Percentiles rank a stretch among this genome's conserved stretches.
Conservation (phyloP, 2,329 filamentous ascomycete species). For the Colletotrichum sp. region DNA sequence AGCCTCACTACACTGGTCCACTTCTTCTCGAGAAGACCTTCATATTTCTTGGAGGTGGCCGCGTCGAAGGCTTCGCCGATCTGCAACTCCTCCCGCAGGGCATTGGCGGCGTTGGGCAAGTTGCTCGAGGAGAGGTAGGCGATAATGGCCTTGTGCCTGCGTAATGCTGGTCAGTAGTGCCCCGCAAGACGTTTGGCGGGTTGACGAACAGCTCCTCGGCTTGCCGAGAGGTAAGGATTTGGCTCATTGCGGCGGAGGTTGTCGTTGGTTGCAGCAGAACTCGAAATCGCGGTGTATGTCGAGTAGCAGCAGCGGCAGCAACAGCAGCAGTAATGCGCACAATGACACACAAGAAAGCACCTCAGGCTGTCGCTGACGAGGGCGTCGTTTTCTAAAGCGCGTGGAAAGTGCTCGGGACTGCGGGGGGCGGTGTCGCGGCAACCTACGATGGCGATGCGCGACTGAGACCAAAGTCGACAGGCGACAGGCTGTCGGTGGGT, state of each 20-base stretch:
- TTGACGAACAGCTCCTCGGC: constrained; percentile 81
- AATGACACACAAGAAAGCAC: background rate
- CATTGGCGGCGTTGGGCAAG: constrained; percentile 70
- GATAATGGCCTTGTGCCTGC: constrained; percentile 90
- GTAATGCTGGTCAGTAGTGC: constrained; percentile 16
- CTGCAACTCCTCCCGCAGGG: constrained; percentile 78
- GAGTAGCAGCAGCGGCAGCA: background rate
- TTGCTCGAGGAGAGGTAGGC: constrained; percentile 82
- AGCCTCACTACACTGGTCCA: constrained; percentile 95
- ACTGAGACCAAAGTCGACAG: background rate
- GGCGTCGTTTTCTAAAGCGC: background rate
- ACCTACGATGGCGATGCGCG: constrained; percentile 2
- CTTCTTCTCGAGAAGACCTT: constrained; percentile 94
- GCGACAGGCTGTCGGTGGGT: background rate
- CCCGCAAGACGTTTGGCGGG: background rate
- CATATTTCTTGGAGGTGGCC: constrained; percentile 89
- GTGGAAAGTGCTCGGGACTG: constrained; percentile 1
- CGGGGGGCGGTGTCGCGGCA: constrained; percentile 5
- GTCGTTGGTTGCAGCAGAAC: background rate
- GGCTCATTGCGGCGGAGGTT: constrained; percentile 62
- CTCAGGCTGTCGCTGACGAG: background rate
- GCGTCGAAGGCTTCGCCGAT: constrained; percentile 76
- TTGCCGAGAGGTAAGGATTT: constrained; percentile 78
- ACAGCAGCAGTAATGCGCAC: background rate
- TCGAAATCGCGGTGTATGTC: background rate